Evolutionary conservation across 495 filamentous ascomycete genomes (phyloP), one percentile per base, ranked within the genome.

Genomic region (Choiromyces venosus): DNA sequence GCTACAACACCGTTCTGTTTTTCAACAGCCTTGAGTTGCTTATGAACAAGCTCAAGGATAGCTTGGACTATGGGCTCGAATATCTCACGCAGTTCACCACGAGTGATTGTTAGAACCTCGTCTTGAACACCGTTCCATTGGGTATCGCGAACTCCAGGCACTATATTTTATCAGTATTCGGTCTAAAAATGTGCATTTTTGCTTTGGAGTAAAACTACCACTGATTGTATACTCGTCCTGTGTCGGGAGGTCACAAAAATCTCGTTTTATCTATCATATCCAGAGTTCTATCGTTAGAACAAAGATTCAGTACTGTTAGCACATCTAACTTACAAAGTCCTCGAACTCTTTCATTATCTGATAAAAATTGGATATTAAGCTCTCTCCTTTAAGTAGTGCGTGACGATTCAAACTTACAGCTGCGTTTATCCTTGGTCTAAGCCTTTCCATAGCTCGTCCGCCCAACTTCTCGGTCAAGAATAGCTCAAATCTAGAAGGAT

Each of bases 1-100:
- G 74, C 71, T 8, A 79, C 71, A 12, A n/a, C 39, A 40, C 65
- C 52, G 10, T n/a, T 42, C 5, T 19, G 37, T 42, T 12, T 64
- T 36, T 74, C 68, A 19, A 76, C 74, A 64, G 70, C 72, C 4
- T 46, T 40, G n/a, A 76, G 61, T 39, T 76, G 74, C 12, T 68
- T 71, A 7, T 70, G 67, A 3, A 76, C 74, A 39, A 76, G 74
- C 21, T 74, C 72, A 36, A 74, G 72, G 14, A 76, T 65, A 25
- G 74, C 74, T 0, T 71, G 52, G 37, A 84, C 73, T 36, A 84
- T 73, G 18, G 84, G 83, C 21, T 77, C 71, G 67, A 83, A 85
- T 56, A 85, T 82, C 0, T 44, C 44, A 35, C 70, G 71, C n/a
- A 85, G 68, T 44, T 81, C 84, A 12, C 67, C 68, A 16, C 82